Base-by-base conservation (phyloP, 2,329 filamentous ascomycete species). In the Talaromyces sp. region DNA sequence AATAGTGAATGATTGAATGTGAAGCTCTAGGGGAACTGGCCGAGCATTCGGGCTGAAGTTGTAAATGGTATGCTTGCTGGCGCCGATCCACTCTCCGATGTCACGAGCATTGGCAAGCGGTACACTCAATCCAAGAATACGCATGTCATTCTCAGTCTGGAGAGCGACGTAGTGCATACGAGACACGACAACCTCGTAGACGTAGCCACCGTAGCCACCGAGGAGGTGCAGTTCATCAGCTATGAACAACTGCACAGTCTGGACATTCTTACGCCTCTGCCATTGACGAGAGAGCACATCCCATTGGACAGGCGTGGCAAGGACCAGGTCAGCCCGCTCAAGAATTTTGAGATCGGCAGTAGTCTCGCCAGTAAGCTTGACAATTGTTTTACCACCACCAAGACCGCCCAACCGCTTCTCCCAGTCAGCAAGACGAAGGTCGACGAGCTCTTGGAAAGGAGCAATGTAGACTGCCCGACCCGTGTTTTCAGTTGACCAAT, bases 121-220 rank as follows among this genome's bases (percentile, higher is more conserved):
- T 24, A 97, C 94, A 68, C 91, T 92, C 55, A 99, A 77, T 2
- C 91, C 94, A 49, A 99, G 77, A 42, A 97, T 93, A 47, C 94
- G 87, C 77, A 97, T 82, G 9, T 88, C 85, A 35, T 88, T 86
- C 70, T 96, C 89, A 0, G 90, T 88, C 70, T 97, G 91, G 1
- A 90, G 87, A 53, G 91, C 88, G 69, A 99, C 97, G 59, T 94
- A 94, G 70, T 96, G 91, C 89, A 97, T 97, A 47, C 94, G 88
- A 56, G 94, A 97, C n/a, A 99, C 90, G 47, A 99, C 87, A 47
- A 94, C 89, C 77, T 99, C 94, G 73, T 99, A 99, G 27, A 95
- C 82, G 70, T 93, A 95, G 27, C 94, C 95, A 58, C 85, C 83
- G 47, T 87, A 85, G 13, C 91, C 92, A 54, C 93, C 94, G 27